Percentiles rank a stretch among this genome's conserved stretches.
These are phyloP conservation scores for Lactarius pseudohatsudake DNA, from an alignment of 768 basidiomycete genomes.

Conservation along the genomic window DNA sequence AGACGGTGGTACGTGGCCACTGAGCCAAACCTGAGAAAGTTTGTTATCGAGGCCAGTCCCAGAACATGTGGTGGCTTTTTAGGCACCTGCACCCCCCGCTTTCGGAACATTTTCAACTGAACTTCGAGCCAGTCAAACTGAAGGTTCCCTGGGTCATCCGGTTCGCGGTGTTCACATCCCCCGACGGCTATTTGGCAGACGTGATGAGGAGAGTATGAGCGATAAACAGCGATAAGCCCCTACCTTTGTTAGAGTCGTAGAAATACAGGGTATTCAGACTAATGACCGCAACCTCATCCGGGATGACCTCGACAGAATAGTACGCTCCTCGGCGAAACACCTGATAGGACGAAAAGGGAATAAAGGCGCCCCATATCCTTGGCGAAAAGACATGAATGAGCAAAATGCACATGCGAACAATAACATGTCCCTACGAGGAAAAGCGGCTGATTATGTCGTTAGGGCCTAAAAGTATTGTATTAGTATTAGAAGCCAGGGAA, in stretches of 20 bases:
- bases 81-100: slow-evolving; percentile 68
- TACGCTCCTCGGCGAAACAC: slow-evolving; percentile 89
- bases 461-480: slow-evolving; percentile 46
- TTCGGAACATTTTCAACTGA: slow-evolving; percentile 66
- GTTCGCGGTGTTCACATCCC: slow-evolving; percentile 63
- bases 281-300: slow-evolving; percentile 71
- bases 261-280: slow-evolving; percentile 90
- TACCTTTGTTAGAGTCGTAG: slow-evolving; percentile 86
- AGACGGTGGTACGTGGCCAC: slow-evolving; percentile 87
- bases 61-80: neutral
- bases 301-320: slow-evolving; percentile 77
- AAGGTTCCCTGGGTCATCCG: slow-evolving; percentile 82
- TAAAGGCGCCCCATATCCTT: slow-evolving; percentile 79
- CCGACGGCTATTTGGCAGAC: slow-evolving; percentile 56
- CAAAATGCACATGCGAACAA: neutral
- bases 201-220: neutral
- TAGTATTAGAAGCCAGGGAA: slow-evolving; percentile 1
- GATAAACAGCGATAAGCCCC: slow-evolving; percentile 18
- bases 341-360: slow-evolving; percentile 76
- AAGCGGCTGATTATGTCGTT: slow-evolving; percentile 69
- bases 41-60: slow-evolving; percentile 13
- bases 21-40: slow-evolving; percentile 46
- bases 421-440: slow-evolving; percentile 51
- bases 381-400: slow-evolving; percentile 3
- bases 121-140: slow-evolving; percentile 91